Base-by-base conservation (phyloP, 306 rosid genomes). In the Malus sieversii region DNA sequence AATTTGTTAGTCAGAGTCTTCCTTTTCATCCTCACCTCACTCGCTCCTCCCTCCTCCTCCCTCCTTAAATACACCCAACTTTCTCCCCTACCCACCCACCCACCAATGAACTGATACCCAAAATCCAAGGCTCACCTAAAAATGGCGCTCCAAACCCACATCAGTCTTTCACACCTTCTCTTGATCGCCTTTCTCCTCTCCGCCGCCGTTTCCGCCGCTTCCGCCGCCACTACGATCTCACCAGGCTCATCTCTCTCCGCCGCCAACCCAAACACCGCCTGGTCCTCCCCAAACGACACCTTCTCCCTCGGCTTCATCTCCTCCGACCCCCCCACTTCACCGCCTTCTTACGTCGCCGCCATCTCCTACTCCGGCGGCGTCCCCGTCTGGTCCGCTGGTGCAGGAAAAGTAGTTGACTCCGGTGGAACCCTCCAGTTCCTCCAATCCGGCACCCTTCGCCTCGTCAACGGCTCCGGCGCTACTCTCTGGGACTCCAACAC, bases 341-440 rank as follows among this genome's bases (percentile, higher is more conserved):
- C 91, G n/a, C 79, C 87, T 10, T 64, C 93, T 70, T 88, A 83
- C 81, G 29, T 62, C 58, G 92, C 90, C 53, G 85, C 92, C 80
- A 80, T 92, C 35, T 44, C 45, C 53, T 87, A 72, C 84, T 16
- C 85, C 65, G 94, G 90, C 53, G 88, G 85, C 19, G 18, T 66
- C 30, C 92, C 92, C 30, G 55, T 87, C 62, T 92, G 98, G 98
- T 84, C 96, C 10, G 88, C 90, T n/a, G 88, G 83, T 5, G 19
- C 76, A 14, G 80, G 75, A 19, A 4, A 61, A 22, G 1, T 84
- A 15, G 92, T 92, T 1, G 96, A 92, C 81, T 78, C 91, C 62
- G 79, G 46, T 0, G 91, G 87, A 2, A 68, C 88, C 45, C 72
- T 92, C 70, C 90, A 66, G 8, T 90, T 92, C 79, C 84, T 75